Evolutionary conservation across 176 grass and related monocot genomes (phyloP), one percentile per base, ranked within the genome.

Genomic region (Chrysopogon serrulatus): DNA sequence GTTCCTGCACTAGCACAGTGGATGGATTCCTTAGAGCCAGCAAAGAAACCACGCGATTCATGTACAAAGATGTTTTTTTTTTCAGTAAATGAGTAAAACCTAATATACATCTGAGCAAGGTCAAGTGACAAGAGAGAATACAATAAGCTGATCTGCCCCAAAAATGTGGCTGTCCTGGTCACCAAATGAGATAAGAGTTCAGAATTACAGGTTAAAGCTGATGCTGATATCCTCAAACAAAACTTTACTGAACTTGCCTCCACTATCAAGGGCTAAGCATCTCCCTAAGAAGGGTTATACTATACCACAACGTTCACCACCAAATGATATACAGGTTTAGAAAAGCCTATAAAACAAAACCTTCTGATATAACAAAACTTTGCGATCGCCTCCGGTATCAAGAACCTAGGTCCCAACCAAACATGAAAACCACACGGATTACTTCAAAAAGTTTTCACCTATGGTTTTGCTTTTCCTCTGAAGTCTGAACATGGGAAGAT

Each of bases 291-390:
- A 74, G 33, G 67, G n/a, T 43, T 56, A 78, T 71, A 73, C 71
- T 56, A 78, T 71, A 73, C 71, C 26, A 65, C 56, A 53, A 8
- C 23, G 45, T 71, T 72, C 79, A 62, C 53, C 69, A 83, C 7
- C 69, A 37, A 72, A 41, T 40, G 42, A n/a, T 56, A 44, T 54
- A 71, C 6, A 71, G 6, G 6, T n/a, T n/a, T n/a, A n/a, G n/a
- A n/a, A 57, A 14, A 71, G 15, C 54, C 73, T 78, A 86, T 35
- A 45, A 78, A 77, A 90, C 73, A 77, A 72, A 90, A 90, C 54
- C 31, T 62, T 78, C 28, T 49, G 53, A 75, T 34, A 51, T 15
- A 35, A 24, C 59, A 74, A 85, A 77, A 53, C 37, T 24, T 15
- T 81, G 41, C 2, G 32, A 69, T 47, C 61, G 6, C 37, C 47